These are phyloP conservation scores for Angomonas deanei DNA, from an alignment of 208 protist genomes.

Conservation along the genomic window DNA sequence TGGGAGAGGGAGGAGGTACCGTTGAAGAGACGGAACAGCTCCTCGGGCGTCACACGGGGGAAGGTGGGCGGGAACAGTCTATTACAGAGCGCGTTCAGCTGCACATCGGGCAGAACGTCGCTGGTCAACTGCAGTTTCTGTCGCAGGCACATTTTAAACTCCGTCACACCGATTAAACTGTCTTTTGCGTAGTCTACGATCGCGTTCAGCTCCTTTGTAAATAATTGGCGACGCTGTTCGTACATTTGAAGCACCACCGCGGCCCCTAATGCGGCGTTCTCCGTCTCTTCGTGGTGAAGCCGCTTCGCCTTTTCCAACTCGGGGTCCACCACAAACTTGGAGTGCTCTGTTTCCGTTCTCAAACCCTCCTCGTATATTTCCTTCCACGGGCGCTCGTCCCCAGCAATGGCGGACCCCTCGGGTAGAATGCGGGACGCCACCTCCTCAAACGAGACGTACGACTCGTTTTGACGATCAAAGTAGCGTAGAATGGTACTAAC, in stretches of 20 bases:
- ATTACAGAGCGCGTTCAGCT: slow-evolving; percentile 66
- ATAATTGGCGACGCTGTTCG: slow-evolving; percentile 77
- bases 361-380: slow-evolving; percentile 66
- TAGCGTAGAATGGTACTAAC: slow-evolving; percentile 87
- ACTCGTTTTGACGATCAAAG: slow-evolving; percentile 90
- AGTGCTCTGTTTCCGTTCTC: slow-evolving; percentile 33
- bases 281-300: slow-evolving; percentile 20
- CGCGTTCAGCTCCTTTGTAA: slow-evolving; percentile 85
- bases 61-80: slow-evolving; percentile 63
- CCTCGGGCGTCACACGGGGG: slow-evolving; percentile 72
- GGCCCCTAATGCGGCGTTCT: slow-evolving; percentile 43
- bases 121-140: slow-evolving; percentile 57
- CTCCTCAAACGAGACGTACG: slow-evolving; percentile 87
- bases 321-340: slow-evolving; percentile 55
- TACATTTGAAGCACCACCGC: slow-evolving; percentile 72
- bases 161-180: slow-evolving; percentile 75
- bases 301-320: slow-evolving; percentile 50
- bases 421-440: slow-evolving; percentile 74
- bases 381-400: slow-evolving; percentile 68
- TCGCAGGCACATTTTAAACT: slow-evolving; percentile 80
- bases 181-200: slow-evolving; percentile 86
- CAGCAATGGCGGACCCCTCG: slow-evolving; percentile 49
- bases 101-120: slow-evolving; percentile 37
- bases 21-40: slow-evolving; percentile 82
- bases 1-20: slow-evolving; percentile 79